Evolutionary conservation across 352 stramenopile species (phyloP).

Genomic region (Thraustotheca clavata): DNA sequence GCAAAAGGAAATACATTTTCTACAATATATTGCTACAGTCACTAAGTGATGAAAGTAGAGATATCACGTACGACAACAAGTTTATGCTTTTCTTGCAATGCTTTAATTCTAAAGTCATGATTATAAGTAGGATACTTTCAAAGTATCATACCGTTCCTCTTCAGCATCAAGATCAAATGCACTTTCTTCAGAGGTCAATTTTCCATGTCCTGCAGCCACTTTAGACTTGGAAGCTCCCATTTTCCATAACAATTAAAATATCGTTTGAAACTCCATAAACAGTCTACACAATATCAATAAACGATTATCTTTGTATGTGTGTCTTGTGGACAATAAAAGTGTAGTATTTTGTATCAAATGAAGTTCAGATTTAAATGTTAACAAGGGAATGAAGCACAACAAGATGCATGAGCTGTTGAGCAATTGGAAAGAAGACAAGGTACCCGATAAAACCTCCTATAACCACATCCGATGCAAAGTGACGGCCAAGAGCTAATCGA

Average conservation of each 20-base stretch:
- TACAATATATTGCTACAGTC: constrained; percentile 40
- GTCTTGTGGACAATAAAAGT: no score
- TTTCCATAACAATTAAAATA: no score
- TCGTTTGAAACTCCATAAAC: no score
- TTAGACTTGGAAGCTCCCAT: background rate
- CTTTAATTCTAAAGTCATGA: constrained; percentile 12
- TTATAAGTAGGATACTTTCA: background rate
- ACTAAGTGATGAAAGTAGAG: background rate
- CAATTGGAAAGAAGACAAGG: constrained; percentile 50
- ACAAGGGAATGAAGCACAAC: background rate
- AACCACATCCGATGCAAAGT: constrained; percentile 75
- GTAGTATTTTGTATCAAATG: no score
- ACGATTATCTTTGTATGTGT: no score
- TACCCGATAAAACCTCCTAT: constrained; percentile 51
- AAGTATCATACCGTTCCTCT: constrained; percentile 1
- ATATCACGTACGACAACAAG: background rate
- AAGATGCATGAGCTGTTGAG: constrained; percentile 27
- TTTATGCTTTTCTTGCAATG: constrained; percentile 10
- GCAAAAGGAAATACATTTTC: constrained; percentile 74
- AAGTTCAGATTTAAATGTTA: background rate
- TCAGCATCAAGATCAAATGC: constrained; percentile 19
- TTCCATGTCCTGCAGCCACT: background rate
- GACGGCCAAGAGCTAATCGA: constrained; percentile 65
- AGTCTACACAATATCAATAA: no score
- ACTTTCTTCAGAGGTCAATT: background rate